These are phyloP conservation scores for Vitellaria paradoxa DNA, from an alignment of 179 eudicot genomes.

Conservation along the genomic window DNA sequence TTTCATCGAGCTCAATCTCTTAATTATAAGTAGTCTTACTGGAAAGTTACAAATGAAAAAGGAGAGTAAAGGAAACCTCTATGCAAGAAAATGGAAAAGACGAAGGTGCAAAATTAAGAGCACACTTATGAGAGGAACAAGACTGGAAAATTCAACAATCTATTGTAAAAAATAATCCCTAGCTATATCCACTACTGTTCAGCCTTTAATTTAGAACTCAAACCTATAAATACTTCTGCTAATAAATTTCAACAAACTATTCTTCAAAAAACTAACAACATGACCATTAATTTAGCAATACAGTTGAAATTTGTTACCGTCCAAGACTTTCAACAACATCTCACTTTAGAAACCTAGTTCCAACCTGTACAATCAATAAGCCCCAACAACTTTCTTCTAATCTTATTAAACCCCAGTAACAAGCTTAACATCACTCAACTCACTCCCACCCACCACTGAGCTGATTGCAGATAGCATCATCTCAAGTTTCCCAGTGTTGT, in stretches of 20 bases:
- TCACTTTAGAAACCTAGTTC: neutral
- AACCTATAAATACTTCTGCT: too few species aligned
- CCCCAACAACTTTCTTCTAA: neutral
- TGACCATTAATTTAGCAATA: too few species aligned
- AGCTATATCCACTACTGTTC: too few species aligned
- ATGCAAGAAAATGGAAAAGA: too few species aligned
- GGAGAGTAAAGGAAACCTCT: neutral
- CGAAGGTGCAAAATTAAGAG: too few species aligned
- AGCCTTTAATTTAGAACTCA: too few species aligned
- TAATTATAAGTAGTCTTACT: neutral
- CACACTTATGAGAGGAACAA: neutral
- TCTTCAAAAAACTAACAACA: too few species aligned
- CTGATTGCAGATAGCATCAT: neutral
- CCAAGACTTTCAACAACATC: too few species aligned
- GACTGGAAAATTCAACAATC: neutral
- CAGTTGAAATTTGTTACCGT: too few species aligned
- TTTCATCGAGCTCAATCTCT: neutral
- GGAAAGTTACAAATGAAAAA: conserved; percentile 3
- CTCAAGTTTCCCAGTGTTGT: neutral
- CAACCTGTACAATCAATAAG: neutral
- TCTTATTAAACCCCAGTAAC: neutral
- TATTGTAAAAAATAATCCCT: too few species aligned
- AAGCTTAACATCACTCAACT: too few species aligned
- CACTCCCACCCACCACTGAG: neutral
- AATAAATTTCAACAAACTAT: too few species aligned